These are phyloP conservation scores for Cladophialophora exuberans DNA, from an alignment of 2,329 filamentous ascomycete genomes.

Conservation along the genomic window DNA sequence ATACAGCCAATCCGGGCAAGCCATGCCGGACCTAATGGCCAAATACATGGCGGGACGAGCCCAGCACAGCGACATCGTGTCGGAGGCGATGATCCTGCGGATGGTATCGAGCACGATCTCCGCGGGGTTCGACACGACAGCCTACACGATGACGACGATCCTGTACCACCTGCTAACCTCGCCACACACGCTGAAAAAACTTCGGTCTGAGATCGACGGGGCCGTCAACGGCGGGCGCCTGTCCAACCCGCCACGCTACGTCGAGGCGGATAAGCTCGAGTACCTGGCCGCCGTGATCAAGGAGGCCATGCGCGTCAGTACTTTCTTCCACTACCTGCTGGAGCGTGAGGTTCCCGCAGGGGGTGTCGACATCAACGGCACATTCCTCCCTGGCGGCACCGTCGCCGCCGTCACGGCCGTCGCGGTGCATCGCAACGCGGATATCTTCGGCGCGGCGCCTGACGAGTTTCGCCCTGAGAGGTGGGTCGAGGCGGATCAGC, in stretches of 20 bases:
- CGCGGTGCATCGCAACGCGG: conserved; percentile 10
- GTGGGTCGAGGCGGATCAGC: conserved; percentile 42
- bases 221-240: conserved; percentile 7
- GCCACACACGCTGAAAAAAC: conserved; percentile 40
- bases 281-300: conserved; percentile 64
- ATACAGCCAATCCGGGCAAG: conserved; percentile 1
- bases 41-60: conserved; percentile 15
- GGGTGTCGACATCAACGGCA: conserved; percentile 31
- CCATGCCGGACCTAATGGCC: conserved; percentile 14
- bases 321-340: conserved; percentile 40
- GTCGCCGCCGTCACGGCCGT: conserved; percentile 1
- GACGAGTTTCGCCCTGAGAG: conserved; percentile 27
- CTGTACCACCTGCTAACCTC: conserved; percentile 75
- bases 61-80: conserved; percentile 13
- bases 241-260: neutral
- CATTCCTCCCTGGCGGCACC: conserved; percentile 35
- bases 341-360: conserved; percentile 54
- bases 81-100: conserved; percentile 11
- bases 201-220: conserved; percentile 18
- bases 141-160: conserved; percentile 69
- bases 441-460: conserved; percentile 29
- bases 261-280: neutral
- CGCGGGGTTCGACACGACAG: conserved; percentile 80
- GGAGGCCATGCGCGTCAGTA: conserved; percentile 52
- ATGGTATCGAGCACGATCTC: conserved; percentile 38